Percentiles rank a stretch among this genome's conserved stretches.
Evolutionary conservation across 805 yeast species (phyloP).

Genomic region (Cyberlindnera suaveolens): DNA sequence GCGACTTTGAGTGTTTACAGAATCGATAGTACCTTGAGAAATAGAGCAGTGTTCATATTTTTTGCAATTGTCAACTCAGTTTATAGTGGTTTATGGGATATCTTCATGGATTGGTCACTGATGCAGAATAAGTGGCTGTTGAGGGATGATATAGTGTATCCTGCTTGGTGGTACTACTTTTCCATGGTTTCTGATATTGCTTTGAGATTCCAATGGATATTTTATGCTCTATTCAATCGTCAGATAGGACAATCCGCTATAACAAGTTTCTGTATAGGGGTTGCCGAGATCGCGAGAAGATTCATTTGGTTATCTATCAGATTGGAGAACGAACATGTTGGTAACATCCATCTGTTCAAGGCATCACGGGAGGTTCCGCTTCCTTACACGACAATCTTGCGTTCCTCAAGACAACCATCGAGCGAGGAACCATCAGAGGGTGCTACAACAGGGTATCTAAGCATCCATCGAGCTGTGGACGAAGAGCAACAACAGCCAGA

Average conservation of each 20-base stretch:
- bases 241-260: constrained; percentile 85
- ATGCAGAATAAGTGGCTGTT: constrained; percentile 60
- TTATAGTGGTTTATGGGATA: constrained; percentile 76
- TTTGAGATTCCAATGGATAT: constrained; percentile 86
- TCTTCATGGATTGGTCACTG: constrained; percentile 94
- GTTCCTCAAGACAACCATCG: constrained; percentile 23
- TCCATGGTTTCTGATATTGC: constrained; percentile 72
- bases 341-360: constrained; percentile 78
- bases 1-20: constrained; percentile 74
- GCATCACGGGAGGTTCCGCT: constrained; percentile 85
- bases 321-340: constrained; percentile 93
- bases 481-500: not conserved
- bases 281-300: constrained; percentile 78
- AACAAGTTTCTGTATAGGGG: constrained; percentile 76
- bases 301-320: constrained; percentile 88
- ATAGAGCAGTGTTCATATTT: constrained; percentile 56
- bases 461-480: not conserved
- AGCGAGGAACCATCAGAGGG: not conserved
- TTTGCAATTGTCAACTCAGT: constrained; percentile 72
- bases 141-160: constrained; percentile 68
- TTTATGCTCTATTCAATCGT: constrained; percentile 70
- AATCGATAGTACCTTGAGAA: constrained; percentile 36
- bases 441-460: not conserved
- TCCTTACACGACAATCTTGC: constrained; percentile 56
- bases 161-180: constrained; percentile 54